Percentiles rank a stretch among this genome's conserved stretches.
Conservation (phyloP, 106 monocot genomes). For the Chionographis japonica region DNA sequence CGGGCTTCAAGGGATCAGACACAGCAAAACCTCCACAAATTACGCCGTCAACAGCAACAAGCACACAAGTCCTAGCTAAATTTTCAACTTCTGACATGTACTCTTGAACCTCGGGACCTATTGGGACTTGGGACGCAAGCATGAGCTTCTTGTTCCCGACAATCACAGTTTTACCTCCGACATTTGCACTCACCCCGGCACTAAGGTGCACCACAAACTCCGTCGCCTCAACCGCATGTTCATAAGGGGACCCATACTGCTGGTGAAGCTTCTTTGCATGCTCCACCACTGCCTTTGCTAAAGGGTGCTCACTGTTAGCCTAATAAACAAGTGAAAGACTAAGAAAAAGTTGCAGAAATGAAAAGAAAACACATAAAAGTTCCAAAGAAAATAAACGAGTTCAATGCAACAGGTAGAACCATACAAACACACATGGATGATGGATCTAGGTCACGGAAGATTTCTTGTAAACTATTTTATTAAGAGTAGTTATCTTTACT, state of each 20-base stretch:
- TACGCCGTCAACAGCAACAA: slow-evolving; percentile 55
- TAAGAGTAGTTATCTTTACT: too few species aligned
- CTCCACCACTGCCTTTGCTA: slow-evolving; percentile 72
- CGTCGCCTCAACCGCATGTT: slow-evolving; percentile 26
- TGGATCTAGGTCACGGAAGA: too few species aligned
- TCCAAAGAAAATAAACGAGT: too few species aligned
- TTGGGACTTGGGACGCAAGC: slow-evolving; percentile 39
- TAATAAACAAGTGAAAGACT: slow-evolving; percentile 7
- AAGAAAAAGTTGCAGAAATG: background rate
- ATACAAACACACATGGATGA: too few species aligned
- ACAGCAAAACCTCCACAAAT: slow-evolving; percentile 73
- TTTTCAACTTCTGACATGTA: slow-evolving; percentile 56
- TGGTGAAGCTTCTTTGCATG: slow-evolving; percentile 55
- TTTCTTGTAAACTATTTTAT: too few species aligned
- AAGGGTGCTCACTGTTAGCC: slow-evolving; percentile 88
- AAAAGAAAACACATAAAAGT: too few species aligned
- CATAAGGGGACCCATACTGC: slow-evolving; percentile 33
- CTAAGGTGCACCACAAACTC: slow-evolving; percentile 79
- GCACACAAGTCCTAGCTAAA: slow-evolving; percentile 65
- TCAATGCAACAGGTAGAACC: too few species aligned
- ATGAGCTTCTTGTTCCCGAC: slow-evolving; percentile 78
- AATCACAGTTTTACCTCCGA: slow-evolving; percentile 38
- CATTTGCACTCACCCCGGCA: slow-evolving; percentile 50
- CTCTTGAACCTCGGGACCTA: slow-evolving; percentile 38
- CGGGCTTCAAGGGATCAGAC: slow-evolving; percentile 82